Evolutionary conservation across 2,329 filamentous ascomycete genomes (phyloP).

Genomic region (Corniculantispora saksenae): DNA sequence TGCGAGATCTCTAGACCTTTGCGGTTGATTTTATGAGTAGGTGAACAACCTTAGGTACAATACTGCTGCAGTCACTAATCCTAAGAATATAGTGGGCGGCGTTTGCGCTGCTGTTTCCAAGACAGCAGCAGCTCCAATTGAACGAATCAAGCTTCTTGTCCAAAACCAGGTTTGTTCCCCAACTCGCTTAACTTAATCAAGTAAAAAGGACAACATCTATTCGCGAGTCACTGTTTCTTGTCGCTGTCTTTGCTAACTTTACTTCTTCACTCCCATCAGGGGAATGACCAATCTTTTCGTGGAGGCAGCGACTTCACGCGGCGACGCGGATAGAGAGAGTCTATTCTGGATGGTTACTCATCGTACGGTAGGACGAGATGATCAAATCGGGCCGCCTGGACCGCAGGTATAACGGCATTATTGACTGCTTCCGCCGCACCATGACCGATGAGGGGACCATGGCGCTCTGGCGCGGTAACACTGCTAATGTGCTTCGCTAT

Average conservation of each 20-base stretch:
- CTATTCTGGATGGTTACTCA: not conserved
- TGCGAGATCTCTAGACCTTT: not conserved
- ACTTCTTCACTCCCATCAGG: not conserved
- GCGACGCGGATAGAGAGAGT: not conserved
- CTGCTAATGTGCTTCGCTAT: conserved; percentile 99
- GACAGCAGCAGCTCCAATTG: conserved; percentile 98
- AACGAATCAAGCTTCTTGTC: conserved; percentile 99
- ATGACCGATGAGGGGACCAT: conserved; percentile 87
- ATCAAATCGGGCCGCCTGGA: conserved; percentile 96
- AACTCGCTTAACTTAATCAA: not conserved
- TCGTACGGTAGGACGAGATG: conserved; percentile 87
- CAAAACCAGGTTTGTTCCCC: conserved; percentile 90
- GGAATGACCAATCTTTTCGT: conserved; percentile 1
- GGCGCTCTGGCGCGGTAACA: conserved; percentile 99
- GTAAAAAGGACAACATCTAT: not conserved
- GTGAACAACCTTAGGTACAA: not conserved
- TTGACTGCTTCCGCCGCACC: conserved; percentile 94
- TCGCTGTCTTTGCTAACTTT: conserved; percentile 15
- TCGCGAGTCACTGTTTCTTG: not conserved
- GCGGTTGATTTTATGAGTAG: not conserved
- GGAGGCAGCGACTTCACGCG: not conserved
- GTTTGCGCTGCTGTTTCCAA: conserved; percentile 99
- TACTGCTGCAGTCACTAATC: conserved; percentile 21
- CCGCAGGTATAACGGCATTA: conserved; percentile 92
- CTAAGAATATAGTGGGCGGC: conserved; percentile 83